A percentile compares a stretch with the other conserved stretches of the same genome.
Evolutionary conservation across 768 basidiomycete genomes (phyloP).

Genomic region (Favolaschia claudopus): DNA sequence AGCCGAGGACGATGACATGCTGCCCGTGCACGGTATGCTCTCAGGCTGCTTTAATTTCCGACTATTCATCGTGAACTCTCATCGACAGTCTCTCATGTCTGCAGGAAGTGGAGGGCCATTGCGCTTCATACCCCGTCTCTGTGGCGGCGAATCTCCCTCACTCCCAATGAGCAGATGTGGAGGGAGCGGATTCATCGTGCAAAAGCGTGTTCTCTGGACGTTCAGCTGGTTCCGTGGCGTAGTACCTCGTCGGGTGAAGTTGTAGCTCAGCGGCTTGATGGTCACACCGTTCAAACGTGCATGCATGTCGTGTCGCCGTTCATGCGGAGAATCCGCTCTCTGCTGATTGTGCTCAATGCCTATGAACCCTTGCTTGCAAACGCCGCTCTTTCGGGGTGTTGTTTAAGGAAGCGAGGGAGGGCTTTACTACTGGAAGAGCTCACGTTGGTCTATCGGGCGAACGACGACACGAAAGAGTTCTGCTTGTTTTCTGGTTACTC

Average conservation of each 20-base stretch:
- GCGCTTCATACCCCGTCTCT: constrained; percentile 66
- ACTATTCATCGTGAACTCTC: too few relatives aligned
- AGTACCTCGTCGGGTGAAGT: constrained; percentile 31
- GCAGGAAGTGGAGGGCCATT: constrained; percentile 67
- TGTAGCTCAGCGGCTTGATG: constrained; percentile 22
- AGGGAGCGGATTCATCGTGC: constrained; percentile 66
- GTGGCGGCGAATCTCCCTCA: constrained; percentile 68
- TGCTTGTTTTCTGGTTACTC: constrained; percentile 67
- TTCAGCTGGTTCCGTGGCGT: constrained; percentile 53
- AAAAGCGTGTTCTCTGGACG: constrained; percentile 65
- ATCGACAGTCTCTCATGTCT: constrained; percentile 76
- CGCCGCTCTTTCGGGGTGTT: constrained; percentile 64
- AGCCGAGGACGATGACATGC: constrained; percentile 59
- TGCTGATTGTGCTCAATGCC: constrained; percentile 61
- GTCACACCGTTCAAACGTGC: constrained; percentile 62
- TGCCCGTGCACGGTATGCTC: too few relatives aligned
- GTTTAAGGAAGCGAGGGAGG: constrained; percentile 42
- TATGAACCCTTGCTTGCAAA: constrained; percentile 75
- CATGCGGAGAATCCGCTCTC: constrained; percentile 66
- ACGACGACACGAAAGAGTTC: constrained; percentile 76
- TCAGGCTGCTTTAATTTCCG: too few relatives aligned
- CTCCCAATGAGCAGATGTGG: constrained; percentile 64
- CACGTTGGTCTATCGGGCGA: constrained; percentile 63
- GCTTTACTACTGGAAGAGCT: constrained; percentile 61
- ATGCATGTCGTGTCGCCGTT: constrained; percentile 64